These are phyloP conservation scores for Chaetomium sp. DNA, from an alignment of 2,329 filamentous ascomycete genomes.

Conservation along the genomic window DNA sequence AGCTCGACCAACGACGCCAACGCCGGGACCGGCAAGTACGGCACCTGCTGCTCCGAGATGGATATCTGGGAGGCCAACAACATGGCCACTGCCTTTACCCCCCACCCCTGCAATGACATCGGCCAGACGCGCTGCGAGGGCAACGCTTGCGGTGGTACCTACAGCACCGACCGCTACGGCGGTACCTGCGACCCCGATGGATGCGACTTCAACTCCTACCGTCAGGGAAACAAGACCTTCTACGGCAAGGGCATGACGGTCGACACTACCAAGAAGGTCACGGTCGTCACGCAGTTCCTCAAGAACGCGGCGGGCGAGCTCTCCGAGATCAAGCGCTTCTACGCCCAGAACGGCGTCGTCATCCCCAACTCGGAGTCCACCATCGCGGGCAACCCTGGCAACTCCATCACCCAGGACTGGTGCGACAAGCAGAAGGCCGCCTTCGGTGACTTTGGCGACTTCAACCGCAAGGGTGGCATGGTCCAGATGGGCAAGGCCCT, in stretches of 20 bases:
- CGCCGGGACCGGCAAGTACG: slow-evolving; percentile 54
- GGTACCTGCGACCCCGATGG: slow-evolving; percentile 69
- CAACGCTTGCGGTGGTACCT: slow-evolving; percentile 56
- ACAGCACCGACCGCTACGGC: slow-evolving; percentile 56
- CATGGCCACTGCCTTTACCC: slow-evolving; percentile 64
- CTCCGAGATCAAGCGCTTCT: slow-evolving; percentile 64
- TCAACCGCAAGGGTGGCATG: slow-evolving; percentile 59
- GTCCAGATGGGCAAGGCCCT: slow-evolving; percentile 55
- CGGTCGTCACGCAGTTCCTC: slow-evolving; percentile 68
- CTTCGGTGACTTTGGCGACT: slow-evolving; percentile 58
- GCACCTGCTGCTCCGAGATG: slow-evolving; percentile 66
- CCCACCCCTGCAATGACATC: slow-evolving; percentile 61
- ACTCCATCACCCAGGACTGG: slow-evolving; percentile 58
- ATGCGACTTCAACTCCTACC: slow-evolving; percentile 71
- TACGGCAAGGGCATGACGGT: slow-evolving; percentile 62
- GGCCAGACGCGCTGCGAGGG: slow-evolving; percentile 55
- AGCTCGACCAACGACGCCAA: slow-evolving; percentile 57
- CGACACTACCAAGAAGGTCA: slow-evolving; percentile 62
- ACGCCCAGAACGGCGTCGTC: slow-evolving; percentile 63
- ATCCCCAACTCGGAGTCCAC: slow-evolving; percentile 55
- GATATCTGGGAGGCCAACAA: slow-evolving; percentile 65
- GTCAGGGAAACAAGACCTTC: slow-evolving; percentile 64
- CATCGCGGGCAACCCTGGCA: slow-evolving; percentile 45
- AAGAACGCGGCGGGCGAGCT: slow-evolving; percentile 53
- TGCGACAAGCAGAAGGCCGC: slow-evolving; percentile 60